These are phyloP conservation scores for Pseudocercospora eumusae DNA, from an alignment of 2,329 filamentous ascomycete genomes.

Conservation along the genomic window DNA sequence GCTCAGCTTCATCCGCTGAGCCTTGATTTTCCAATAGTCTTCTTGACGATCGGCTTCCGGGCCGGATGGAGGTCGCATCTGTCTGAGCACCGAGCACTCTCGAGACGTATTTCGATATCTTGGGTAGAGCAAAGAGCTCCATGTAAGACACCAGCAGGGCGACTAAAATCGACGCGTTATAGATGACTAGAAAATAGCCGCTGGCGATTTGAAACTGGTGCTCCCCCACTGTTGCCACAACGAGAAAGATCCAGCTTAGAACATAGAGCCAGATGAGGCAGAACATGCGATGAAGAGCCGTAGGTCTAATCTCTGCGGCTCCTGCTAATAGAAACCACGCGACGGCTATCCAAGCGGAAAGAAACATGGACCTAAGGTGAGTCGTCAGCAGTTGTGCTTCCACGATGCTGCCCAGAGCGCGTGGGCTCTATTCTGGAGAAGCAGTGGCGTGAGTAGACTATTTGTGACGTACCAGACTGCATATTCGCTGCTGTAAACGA, in stretches of 20 bases:
- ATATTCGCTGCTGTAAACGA: conserved; percentile 88
- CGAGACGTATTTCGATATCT: conserved; percentile 69
- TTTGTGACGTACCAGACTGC: conserved; percentile 62
- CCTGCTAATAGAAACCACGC: conserved; percentile 82
- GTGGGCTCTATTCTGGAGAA: background rate
- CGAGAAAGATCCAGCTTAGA: conserved; percentile 70
- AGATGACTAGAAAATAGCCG: conserved; percentile 79
- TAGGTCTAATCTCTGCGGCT: conserved; percentile 77
- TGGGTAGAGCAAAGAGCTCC: conserved; percentile 72
- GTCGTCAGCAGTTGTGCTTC: conserved; percentile 48
- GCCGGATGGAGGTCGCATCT: conserved; percentile 30
- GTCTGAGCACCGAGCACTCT: conserved; percentile 48
- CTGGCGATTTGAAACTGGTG: conserved; percentile 71
- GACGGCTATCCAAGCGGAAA: conserved; percentile 75
- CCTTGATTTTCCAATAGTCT: conserved; percentile 28
- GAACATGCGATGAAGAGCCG: conserved; percentile 81
- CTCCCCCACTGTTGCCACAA: conserved; percentile 73
- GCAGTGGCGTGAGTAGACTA: background rate
- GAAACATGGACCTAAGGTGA: conserved; percentile 63
- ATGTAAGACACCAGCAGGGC: conserved; percentile 73
- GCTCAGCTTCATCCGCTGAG: conserved; percentile 26
- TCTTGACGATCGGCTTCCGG: conserved; percentile 34
- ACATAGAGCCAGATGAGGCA: conserved; percentile 80
- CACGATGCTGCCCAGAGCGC: background rate
- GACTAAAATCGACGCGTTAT: conserved; percentile 73